Base-by-base conservation (phyloP, 2,329 filamentous ascomycete species). In the Verticillium dahliae region DNA sequence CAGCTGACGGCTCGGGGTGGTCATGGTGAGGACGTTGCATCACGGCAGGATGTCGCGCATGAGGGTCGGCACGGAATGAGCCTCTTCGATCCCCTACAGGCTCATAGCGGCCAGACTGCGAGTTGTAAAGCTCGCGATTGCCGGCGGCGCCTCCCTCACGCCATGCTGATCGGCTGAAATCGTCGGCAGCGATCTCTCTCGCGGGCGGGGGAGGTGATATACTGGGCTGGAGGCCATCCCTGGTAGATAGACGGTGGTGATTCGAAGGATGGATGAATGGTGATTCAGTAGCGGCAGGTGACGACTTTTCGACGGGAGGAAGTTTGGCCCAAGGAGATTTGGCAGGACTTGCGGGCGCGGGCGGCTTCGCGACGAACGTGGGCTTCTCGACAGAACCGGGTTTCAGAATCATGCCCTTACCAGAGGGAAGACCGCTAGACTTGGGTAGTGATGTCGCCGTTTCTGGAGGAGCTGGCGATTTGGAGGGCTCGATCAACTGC, bases 251-350 rank as follows among this genome's bases (percentile, higher is more conserved):
- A 34, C 63, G 57, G 27, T 50, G 39, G 41, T 59, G 41, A 18
- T 59, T 33, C 7, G 14, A 14, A 11, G 22, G 75, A 62, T 81
- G 75, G 41, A 67, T 63, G 15, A 70, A 66, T 10, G 80, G 76
- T 45, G 79, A 69, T 59, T 91, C 90, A 63, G 88, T 80, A 6
- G 83, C 75, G 15, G 88, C 77, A 0, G 90, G 92, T 1, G 92
- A 86, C 0, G 89, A 84, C 71, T 89, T 94, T 11, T 96, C 92
- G 6, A 97, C 85, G 1, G 92, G 91, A 14, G 94, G 94, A 34
- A 98, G 77, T 38, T 89, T 72, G 31, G 94, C 94, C 94, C 94
- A 98, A 4, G 94, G 94, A 4, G 93, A 97, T 72, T 96, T 97
- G 33, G 88, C 84, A 0, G 92, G 89, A 1, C 87, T 82, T 9